phyloP scores from a whole-genome alignment of 2,329 filamentous ascomycete species.

The Grosmannia penicillata region DNA sequence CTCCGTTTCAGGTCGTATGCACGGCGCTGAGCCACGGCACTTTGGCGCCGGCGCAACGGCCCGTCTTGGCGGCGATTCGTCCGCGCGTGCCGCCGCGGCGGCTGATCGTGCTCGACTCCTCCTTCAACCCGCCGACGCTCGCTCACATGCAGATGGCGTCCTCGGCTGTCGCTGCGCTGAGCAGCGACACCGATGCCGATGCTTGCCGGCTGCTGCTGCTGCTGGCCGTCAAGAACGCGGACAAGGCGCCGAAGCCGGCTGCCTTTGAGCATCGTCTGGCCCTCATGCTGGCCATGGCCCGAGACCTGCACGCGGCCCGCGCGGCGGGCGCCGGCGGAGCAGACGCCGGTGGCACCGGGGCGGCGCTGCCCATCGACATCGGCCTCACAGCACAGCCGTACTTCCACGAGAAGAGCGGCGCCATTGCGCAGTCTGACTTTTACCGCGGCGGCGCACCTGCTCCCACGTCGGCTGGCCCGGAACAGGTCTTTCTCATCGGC shows the following conservation, averaged over 20 bases:
- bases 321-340: not conserved
- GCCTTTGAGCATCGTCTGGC: slow-evolving; percentile 50
- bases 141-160: slow-evolving; percentile 44
- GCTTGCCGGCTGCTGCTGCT: slow-evolving; percentile 37
- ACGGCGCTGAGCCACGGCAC: slow-evolving; percentile 18
- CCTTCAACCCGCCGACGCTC: slow-evolving; percentile 52
- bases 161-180: no score
- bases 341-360: no score
- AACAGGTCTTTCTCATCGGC: slow-evolving; percentile 57
- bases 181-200: not conserved
- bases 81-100: slow-evolving; percentile 1
- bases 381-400: slow-evolving; percentile 58
- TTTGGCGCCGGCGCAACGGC: slow-evolving; percentile 1
- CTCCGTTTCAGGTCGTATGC: slow-evolving; percentile 30
- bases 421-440: slow-evolving; percentile 32
- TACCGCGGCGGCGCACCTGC: no score
- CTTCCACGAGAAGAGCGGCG: slow-evolving; percentile 56
- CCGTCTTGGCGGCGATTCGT: not conserved
- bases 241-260: slow-evolving; percentile 52
- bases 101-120: slow-evolving; percentile 49
- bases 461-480: slow-evolving; percentile 11
- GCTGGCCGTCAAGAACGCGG: slow-evolving; percentile 49
- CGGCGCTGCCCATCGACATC: slow-evolving; percentile 38
- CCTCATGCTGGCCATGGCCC: slow-evolving; percentile 58
- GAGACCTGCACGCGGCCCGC: slow-evolving; percentile 27